Conservation (phyloP, 768 basidiomycete genomes). For the Tubosaeta sp. region DNA sequence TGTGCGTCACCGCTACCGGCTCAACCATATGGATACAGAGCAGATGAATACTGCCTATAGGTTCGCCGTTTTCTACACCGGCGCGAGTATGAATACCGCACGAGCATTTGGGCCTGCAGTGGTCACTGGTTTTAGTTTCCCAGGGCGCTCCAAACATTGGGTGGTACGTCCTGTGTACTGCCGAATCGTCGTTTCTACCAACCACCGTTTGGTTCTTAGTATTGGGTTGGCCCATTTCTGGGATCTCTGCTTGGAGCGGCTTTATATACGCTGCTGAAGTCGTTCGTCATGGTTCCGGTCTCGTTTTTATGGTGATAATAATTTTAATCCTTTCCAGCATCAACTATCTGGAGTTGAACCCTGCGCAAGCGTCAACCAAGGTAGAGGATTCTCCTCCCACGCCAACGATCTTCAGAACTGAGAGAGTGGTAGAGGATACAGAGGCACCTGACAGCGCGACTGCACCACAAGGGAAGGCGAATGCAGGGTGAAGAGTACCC, state of each 20-base stretch:
- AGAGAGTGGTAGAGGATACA: not conserved
- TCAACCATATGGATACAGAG: not conserved
- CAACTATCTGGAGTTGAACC: conserved; percentile 28
- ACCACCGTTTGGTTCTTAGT: conserved; percentile 34
- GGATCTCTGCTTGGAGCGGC: conserved; percentile 57
- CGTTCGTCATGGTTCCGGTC: conserved; percentile 27
- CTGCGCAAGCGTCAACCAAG: conserved; percentile 27
- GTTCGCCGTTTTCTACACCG: conserved; percentile 59
- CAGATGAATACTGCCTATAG: conserved; percentile 26
- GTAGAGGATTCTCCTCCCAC: conserved; percentile 24
- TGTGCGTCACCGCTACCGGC: conserved; percentile 36
- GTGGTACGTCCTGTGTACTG: conserved; percentile 41
- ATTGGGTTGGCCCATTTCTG: conserved; percentile 68
- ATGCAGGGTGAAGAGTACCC: not conserved
- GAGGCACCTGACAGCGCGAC: not conserved
- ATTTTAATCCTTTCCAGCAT: conserved; percentile 13
- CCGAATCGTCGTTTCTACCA: not conserved
- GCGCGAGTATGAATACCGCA: conserved; percentile 66
- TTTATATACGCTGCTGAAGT: conserved; percentile 57
- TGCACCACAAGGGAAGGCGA: not conserved
- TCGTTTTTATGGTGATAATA: conserved; percentile 2
- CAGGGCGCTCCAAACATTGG: conserved; percentile 48
- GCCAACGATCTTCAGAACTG: conserved; percentile 12
- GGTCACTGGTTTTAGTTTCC: conserved; percentile 48
- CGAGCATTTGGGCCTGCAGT: conserved; percentile 69